phyloP scores from a whole-genome alignment of 139 green algal species.

The Microglena sp. region DNA sequence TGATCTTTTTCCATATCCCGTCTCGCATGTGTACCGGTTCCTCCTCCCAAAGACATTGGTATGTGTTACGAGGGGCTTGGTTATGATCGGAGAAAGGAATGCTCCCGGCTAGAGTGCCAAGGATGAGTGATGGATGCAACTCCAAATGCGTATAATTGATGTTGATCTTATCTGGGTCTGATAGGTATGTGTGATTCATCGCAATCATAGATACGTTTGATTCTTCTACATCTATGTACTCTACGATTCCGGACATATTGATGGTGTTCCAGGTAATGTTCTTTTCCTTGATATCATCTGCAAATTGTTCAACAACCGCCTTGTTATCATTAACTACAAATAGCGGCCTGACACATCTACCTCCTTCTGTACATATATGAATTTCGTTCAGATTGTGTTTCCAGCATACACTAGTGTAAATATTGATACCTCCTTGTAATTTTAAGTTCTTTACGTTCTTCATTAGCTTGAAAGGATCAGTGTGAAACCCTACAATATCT shows the following conservation, averaged over 20 bases:
- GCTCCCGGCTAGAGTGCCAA: slow-evolving; percentile 43
- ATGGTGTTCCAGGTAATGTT: no score
- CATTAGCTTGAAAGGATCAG: not conserved
- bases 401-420: not conserved
- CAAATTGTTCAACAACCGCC: no score
- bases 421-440: not conserved
- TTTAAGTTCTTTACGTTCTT: not conserved
- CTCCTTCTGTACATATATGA: slow-evolving; percentile 3
- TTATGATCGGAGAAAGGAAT: slow-evolving; percentile 70
- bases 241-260: slow-evolving; percentile 39
- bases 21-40: no score
- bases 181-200: not conserved
- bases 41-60: no score
- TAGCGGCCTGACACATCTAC: slow-evolving; percentile 17
- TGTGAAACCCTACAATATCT: not conserved
- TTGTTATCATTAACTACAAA: slow-evolving; percentile 14
- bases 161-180: slow-evolving; percentile 21
- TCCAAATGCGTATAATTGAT: slow-evolving; percentile 59
- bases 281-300: no score
- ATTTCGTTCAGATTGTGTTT: not conserved
- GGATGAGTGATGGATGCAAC: slow-evolving; percentile 48
- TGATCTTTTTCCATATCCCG: no score
- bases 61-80: slow-evolving; percentile 53
- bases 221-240: slow-evolving; percentile 56
- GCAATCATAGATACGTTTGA: slow-evolving; percentile 30